These are phyloP conservation scores for Sequoiadendron giganteum DNA, from an alignment of 75 land plant genomes.

Conservation along the genomic window DNA sequence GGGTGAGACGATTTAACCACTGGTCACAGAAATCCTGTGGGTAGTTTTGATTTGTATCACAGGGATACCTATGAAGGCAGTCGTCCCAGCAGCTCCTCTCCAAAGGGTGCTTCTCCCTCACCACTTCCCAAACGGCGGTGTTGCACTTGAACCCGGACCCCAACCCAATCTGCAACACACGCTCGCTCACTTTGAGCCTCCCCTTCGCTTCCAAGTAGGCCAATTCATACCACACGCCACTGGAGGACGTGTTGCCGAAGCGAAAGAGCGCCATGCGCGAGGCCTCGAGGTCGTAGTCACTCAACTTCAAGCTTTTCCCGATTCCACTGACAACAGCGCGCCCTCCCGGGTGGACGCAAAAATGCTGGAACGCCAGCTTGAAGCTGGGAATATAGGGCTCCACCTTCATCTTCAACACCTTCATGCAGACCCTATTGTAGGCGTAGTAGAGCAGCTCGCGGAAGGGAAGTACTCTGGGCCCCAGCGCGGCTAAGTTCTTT, in stretches of 20 bases:
- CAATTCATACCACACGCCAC: constrained; percentile 63
- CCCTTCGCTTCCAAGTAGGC: constrained; percentile 67
- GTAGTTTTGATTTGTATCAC: background rate
- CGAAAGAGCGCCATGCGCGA: constrained; percentile 59
- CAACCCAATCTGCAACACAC: background rate
- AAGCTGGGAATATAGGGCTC: too few relatives aligned
- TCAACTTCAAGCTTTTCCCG: background rate
- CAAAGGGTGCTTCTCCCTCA: too few relatives aligned
- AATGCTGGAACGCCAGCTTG: too few relatives aligned
- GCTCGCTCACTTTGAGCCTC: constrained; percentile 46
- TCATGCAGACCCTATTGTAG: too few relatives aligned
- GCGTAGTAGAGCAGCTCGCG: constrained; percentile 17
- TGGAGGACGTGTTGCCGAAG: constrained; percentile 3
- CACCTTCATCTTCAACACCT: too few relatives aligned
- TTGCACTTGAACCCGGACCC: too few relatives aligned
- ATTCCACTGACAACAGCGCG: constrained; percentile 54
- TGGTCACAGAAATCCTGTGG: background rate
- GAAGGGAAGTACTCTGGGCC: constrained; percentile 22
- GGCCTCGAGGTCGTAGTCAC: constrained; percentile 49
- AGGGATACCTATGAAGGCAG: too few relatives aligned
- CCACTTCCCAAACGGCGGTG: too few relatives aligned
- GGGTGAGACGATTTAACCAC: background rate
- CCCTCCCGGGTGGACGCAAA: constrained; percentile 38
- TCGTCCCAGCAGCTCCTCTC: too few relatives aligned
- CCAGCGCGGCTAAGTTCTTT: too few relatives aligned